Conservation (phyloP, 495 filamentous ascomycete genomes). For the Cercophora scortea region DNA sequence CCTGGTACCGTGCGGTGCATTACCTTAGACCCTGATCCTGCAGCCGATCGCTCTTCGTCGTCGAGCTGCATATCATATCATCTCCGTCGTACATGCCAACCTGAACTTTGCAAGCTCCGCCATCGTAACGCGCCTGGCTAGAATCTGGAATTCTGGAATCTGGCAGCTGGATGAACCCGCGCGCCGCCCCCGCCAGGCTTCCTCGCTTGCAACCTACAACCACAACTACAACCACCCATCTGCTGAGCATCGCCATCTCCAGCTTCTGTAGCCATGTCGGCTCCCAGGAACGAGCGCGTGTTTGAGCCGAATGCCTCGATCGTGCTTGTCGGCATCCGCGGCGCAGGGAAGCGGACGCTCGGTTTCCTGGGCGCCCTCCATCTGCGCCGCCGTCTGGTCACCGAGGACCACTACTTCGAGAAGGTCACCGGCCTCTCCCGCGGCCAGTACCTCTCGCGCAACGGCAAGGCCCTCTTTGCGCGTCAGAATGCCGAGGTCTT, state of each 20-base stretch:
- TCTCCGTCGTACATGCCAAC: too few species aligned
- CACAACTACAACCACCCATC: neutral
- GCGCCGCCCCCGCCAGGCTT: too few species aligned
- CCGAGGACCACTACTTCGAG: constrained; percentile 64
- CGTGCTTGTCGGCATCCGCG: constrained; percentile 66
- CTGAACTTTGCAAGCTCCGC: too few species aligned
- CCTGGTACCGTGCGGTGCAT: too few species aligned
- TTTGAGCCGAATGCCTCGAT: constrained; percentile 61
- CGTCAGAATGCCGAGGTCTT: constrained; percentile 55
- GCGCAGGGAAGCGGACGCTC: constrained; percentile 69
- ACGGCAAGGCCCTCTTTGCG: constrained; percentile 54
- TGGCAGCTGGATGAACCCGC: too few species aligned
- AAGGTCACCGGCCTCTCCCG: constrained; percentile 56
- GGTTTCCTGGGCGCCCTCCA: constrained; percentile 70
- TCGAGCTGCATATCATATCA: too few species aligned
- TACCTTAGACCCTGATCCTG: too few species aligned
- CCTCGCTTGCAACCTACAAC: too few species aligned
- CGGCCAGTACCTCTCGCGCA: constrained; percentile 50
- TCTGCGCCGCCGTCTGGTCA: constrained; percentile 61
- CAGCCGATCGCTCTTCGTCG: too few species aligned
- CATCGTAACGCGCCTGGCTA: too few species aligned
- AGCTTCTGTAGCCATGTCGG: constrained; percentile 12
- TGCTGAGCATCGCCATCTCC: neutral
- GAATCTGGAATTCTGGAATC: too few species aligned
- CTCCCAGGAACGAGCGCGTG: constrained; percentile 29